Base-by-base conservation (phyloP, 2,329 filamentous ascomycete genomes). In the Talaromyces sp. region DNA sequence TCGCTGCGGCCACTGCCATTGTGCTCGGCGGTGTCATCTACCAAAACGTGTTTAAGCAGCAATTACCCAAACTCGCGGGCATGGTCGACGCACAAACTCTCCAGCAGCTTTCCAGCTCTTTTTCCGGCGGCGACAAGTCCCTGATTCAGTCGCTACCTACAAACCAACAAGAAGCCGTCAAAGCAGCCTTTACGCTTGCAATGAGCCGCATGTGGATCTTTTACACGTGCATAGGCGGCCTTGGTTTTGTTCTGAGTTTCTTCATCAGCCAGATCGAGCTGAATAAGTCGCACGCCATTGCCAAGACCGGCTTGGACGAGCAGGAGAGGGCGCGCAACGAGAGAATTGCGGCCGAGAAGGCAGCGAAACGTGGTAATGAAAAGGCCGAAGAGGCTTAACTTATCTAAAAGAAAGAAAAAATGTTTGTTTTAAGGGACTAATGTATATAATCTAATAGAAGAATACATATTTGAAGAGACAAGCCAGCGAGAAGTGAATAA, bases 1-100 rank as follows among this genome's bases (percentile, higher is more conserved):
- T 88, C 38, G 80, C 82, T 3, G 82, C 82, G 0, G 78, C 83
- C 49, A 78, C 86, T 26, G 83, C 83, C 10, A 78, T 87, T 60
- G 85, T 87, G 26, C 71, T 86, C 31, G 85, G 84, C 58, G 82
- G 79, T 6, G 80, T 82, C 54, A 73, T 82, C 56, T 76, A 75
- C 64, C 73, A 76, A 49, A 76, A 76, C 63, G 62, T 75, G 17
- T 70, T 79, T 58, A 54, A 65, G 6, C 66, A 73, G 32, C 72
- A 76, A 59, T 62, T 70, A 31, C 61, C 62, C 6, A 58, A 63
- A 14, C 68, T 78, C 6, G 56, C 64, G 7, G 63, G 64, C 10
- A 66, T 69, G 46, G 65, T 78, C 8, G 71, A 71, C 4, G 62
- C 70, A 9, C 56, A 72, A n/a, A 66, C 64, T 1, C 72, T 67